These are phyloP conservation scores for Bruguiera sexangula DNA, from an alignment of 345 rosid species.

Conservation along the genomic window DNA sequence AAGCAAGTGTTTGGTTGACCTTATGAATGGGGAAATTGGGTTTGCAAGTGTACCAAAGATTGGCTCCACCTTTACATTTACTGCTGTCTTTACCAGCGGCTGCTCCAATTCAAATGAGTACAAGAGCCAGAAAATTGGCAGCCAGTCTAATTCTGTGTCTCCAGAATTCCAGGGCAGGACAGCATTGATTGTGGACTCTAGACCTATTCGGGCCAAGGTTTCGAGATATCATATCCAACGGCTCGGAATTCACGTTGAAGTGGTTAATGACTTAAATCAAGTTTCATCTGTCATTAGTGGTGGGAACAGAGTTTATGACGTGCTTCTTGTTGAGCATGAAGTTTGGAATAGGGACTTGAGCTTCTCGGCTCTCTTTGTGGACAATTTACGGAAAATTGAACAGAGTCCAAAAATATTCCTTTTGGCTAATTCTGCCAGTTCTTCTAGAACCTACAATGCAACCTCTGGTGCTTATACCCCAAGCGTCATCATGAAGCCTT, in stretches of 20 bases:
- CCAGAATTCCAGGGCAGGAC: slow-evolving; percentile 66
- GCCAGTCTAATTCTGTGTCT: slow-evolving; percentile 30
- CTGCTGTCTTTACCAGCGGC: slow-evolving; percentile 65
- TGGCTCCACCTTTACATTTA: slow-evolving; percentile 91
- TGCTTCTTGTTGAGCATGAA: slow-evolving; percentile 81
- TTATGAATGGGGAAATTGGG: slow-evolving; percentile 91
- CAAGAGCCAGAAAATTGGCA: slow-evolving; percentile 44
- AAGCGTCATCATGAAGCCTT: slow-evolving; percentile 66
- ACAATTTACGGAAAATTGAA: slow-evolving; percentile 34
- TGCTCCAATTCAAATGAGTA: slow-evolving; percentile 38
- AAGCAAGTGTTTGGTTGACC: slow-evolving; percentile 85
- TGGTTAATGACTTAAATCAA: slow-evolving; percentile 49
- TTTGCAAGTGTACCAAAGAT: slow-evolving; percentile 70
- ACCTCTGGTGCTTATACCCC: slow-evolving; percentile 34
- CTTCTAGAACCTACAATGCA: slow-evolving; percentile 25
- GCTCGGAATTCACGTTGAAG: slow-evolving; percentile 63
- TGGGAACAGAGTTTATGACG: slow-evolving; percentile 32
- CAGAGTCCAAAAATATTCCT: slow-evolving; percentile 50
- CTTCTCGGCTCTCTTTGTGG: slow-evolving; percentile 39
- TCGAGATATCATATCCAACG: slow-evolving; percentile 80
- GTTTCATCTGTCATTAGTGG: slow-evolving; percentile 36
- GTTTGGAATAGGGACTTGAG: slow-evolving; percentile 63
- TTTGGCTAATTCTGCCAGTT: slow-evolving; percentile 52
- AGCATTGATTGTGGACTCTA: slow-evolving; percentile 73
- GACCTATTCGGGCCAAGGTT: slow-evolving; percentile 67